Evolutionary conservation across 2,329 filamentous ascomycete species (phyloP), one percentile per base, ranked within the genome.

Genomic region (Epichloe bromicola): DNA sequence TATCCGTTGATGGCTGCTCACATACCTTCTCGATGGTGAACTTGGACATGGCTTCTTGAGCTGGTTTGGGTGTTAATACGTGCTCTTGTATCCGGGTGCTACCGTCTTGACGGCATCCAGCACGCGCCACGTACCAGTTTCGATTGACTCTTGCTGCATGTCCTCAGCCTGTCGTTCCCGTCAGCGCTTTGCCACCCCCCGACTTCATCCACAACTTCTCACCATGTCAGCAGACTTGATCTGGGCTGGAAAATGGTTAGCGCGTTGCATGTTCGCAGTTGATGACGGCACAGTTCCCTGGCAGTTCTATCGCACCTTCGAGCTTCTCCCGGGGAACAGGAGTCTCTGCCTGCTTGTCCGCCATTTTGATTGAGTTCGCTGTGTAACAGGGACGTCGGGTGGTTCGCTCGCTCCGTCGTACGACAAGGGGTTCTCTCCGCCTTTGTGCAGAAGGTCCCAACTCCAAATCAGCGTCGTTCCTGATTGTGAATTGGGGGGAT

Each of bases 221-320:
- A 97, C 93, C 93, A 98, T 98, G 67, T 98, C 93, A 53, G 88
- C 91, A 60, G 90, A 95, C 76, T 98, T 98, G 71, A 98, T 84
- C 73, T 95, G 89, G 56, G 88, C 93, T 98, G 64, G 58, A 61
- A 46, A 36, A 20, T 34, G 7, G 53, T 58, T 53, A 58, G 54
- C 50, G 41, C 36, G 37, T 37, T 42, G 15, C 4, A 38, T 37
- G n/a, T 8, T 14, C 8, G 23, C 26, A 45, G 46, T 30, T 26
- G 30, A 55, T 50, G n/a, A 49, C 7, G 17, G 14, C 14, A 3
- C 12, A 49, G 10, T 30, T 44, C 10, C 10, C 14, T 45, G 14
- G 14, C 36, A 30, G 7, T 42, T 26, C 23, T 11, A 19, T 34
- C 68, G 66, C 68, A 86, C 85, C 80, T 67, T 91, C 86, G 50